phyloP scores from a whole-genome alignment of 129 eudicot species.

The Heracleum sosnowskyi region DNA sequence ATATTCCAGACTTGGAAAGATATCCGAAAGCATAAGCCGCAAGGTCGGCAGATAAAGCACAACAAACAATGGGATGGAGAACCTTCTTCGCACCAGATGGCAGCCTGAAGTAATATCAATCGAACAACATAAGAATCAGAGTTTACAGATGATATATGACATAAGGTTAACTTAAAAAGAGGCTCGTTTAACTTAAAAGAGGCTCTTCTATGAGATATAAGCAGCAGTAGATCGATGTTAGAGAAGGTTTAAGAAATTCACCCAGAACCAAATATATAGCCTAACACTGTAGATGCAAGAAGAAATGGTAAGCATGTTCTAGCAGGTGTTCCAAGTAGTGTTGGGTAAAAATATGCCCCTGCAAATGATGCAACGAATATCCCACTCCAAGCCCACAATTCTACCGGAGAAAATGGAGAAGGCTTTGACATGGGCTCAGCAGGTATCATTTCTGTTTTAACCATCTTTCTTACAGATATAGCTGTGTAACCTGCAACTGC shows the following conservation, averaged over 20 bases:
- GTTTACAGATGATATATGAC: slow-evolving; percentile 5
- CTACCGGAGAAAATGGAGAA: slow-evolving; percentile 66
- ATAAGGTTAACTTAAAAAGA: not conserved
- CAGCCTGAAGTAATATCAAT: slow-evolving; percentile 40
- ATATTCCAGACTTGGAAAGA: slow-evolving; percentile 58
- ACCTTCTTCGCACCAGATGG: slow-evolving; percentile 71
- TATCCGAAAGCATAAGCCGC: slow-evolving; percentile 86
- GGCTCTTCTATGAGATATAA: not conserved
- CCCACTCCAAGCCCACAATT: slow-evolving; percentile 69
- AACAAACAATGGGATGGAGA: slow-evolving; percentile 89
- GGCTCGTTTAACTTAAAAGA: not conserved
- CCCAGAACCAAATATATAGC: slow-evolving; percentile 95
- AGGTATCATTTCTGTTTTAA: slow-evolving; percentile 89
- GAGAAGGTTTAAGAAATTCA: slow-evolving; percentile 30
- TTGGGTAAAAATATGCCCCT: slow-evolving; percentile 61
- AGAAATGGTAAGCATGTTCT: slow-evolving; percentile 91
- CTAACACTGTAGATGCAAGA: slow-evolving; percentile 89
- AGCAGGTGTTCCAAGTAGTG: slow-evolving; percentile 75
- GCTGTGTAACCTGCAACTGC: slow-evolving; percentile 88
- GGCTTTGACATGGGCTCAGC: slow-evolving; percentile 99
- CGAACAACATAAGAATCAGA: slow-evolving; percentile 15
- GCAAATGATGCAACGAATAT: slow-evolving; percentile 60
- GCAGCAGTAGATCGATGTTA: slow-evolving; percentile 1
- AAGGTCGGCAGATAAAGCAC: slow-evolving; percentile 80
- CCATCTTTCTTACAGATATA: slow-evolving; percentile 82